Conservation (phyloP, 495 filamentous ascomycete genomes). For the Jackrogersella minutella region DNA sequence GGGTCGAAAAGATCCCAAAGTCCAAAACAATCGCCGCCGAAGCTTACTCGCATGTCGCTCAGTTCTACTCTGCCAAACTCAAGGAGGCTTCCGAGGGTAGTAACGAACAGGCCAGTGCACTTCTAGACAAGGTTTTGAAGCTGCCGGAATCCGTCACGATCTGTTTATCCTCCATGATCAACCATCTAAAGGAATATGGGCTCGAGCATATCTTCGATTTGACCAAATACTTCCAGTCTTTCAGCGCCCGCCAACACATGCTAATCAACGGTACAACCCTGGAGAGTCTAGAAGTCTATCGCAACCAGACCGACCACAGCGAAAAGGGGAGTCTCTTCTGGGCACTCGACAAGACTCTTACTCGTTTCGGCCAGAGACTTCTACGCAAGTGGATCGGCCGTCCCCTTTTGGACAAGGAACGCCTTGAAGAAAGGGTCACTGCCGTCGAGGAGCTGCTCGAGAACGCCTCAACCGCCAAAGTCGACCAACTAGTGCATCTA, state of each 20-base stretch:
- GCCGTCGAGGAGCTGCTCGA: constrained; percentile 91
- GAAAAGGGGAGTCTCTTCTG: constrained; percentile 93
- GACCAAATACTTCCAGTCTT: constrained; percentile 97
- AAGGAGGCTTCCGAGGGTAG: constrained; percentile 56
- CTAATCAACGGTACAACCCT: constrained; percentile 94
- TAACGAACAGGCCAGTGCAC: constrained; percentile 58
- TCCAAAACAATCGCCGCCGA: constrained; percentile 84
- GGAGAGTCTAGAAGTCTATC: constrained; percentile 93
- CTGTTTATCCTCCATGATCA: constrained; percentile 97
- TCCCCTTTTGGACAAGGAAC: constrained; percentile 79
- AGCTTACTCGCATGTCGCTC: constrained; percentile 86
- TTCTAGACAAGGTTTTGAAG: constrained; percentile 86
- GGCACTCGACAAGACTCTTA: constrained; percentile 92
- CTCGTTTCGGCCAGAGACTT: constrained; percentile 86
- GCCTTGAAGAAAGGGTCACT: constrained; percentile 81
- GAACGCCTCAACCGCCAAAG: constrained; percentile 65
- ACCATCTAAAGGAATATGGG: constrained; percentile 90
- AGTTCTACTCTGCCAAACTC: constrained; percentile 92
- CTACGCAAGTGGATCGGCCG: constrained; percentile 95
- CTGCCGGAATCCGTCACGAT: constrained; percentile 87
- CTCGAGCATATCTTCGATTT: constrained; percentile 96
- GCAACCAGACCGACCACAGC: constrained; percentile 89
- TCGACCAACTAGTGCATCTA: constrained; percentile 76
- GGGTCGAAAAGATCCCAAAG: constrained; percentile 80
- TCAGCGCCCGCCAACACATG: constrained; percentile 95